Conservation (phyloP, 1,284 basidiomycete species). For the Trametes hirsuta region DNA sequence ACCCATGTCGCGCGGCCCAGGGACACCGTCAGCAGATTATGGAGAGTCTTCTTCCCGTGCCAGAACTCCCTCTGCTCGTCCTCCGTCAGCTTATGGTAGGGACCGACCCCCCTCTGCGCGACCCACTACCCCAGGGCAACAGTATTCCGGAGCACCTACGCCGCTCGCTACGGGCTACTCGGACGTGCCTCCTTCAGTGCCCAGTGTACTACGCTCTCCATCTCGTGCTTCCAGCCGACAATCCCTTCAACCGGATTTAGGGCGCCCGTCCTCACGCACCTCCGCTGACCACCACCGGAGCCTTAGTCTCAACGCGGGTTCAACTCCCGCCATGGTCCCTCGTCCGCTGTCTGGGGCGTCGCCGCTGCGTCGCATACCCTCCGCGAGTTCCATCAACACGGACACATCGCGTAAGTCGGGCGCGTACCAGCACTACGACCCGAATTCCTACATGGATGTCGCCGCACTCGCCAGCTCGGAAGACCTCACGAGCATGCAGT, state of each 20-base stretch:
- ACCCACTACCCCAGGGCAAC: conserved; percentile 15
- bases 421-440: conserved; percentile 32
- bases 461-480: conserved; percentile 38
- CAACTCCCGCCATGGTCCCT: conserved; percentile 30
- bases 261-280: conserved; percentile 16
- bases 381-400: conserved; percentile 32
- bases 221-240: conserved; percentile 16
- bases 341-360: conserved; percentile 30
- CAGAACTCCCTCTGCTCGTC: conserved; percentile 11
- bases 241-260: conserved; percentile 14
- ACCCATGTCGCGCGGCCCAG: conserved; percentile 4
- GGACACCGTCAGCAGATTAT: not conserved
- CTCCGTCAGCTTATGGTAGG: conserved; percentile 11
- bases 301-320: conserved; percentile 36
- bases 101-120: conserved; percentile 16
- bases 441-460: conserved; percentile 34
- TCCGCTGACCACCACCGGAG: conserved; percentile 29
- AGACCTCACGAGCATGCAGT: conserved; percentile 29
- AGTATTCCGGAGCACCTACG: conserved; percentile 18
- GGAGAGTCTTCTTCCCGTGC: conserved; percentile 1
- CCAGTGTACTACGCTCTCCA: conserved; percentile 18
- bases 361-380: conserved; percentile 30
- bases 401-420: conserved; percentile 30
- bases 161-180: conserved; percentile 19
- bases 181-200: conserved; percentile 11